phyloP scores from a whole-genome alignment of 768 basidiomycete genomes.

The Chalciporus piperatus region DNA sequence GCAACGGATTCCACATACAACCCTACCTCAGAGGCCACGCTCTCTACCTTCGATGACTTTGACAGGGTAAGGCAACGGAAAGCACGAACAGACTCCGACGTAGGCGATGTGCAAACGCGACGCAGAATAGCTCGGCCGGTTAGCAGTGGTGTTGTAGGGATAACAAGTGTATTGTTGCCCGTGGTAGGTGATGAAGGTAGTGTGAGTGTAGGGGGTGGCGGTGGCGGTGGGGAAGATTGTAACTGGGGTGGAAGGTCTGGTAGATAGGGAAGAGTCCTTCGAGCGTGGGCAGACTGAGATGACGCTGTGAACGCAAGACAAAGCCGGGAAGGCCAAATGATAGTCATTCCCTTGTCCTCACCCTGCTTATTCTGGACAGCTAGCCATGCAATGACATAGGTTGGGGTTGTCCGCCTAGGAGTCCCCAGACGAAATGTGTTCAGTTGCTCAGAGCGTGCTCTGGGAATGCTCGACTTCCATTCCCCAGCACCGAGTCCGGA shows the following conservation, averaged over 20 bases:
- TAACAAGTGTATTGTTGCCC: neutral
- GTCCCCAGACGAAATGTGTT: constrained; percentile 18
- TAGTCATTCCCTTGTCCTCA: constrained; percentile 73
- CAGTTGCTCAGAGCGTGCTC: constrained; percentile 19
- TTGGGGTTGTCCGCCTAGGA: constrained; percentile 17
- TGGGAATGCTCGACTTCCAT: constrained; percentile 36
- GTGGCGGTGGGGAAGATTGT: constrained; percentile 49
- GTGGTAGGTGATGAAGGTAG: constrained; percentile 20
- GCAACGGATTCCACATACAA: constrained; percentile 74
- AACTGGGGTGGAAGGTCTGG: constrained; percentile 66
- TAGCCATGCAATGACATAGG: constrained; percentile 70
- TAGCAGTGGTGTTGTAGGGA: constrained; percentile 10
- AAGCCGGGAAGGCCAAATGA: constrained; percentile 68
- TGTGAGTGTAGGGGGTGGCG: constrained; percentile 33
- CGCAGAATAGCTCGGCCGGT: constrained; percentile 30
- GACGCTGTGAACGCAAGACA: constrained; percentile 46
- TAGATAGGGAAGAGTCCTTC: constrained; percentile 48
- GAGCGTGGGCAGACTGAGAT: constrained; percentile 35
- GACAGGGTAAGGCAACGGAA: constrained; percentile 54
- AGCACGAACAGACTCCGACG: constrained; percentile 37
- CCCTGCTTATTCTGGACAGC: constrained; percentile 75
- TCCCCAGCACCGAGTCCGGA: constrained; percentile 58
- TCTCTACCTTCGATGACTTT: constrained; percentile 47
- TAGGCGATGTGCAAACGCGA: constrained; percentile 34
- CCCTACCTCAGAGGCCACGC: constrained; percentile 59